These are phyloP conservation scores for Aspergillus sclerotialis DNA, from an alignment of 2,329 filamentous ascomycete genomes.

Conservation along the genomic window DNA sequence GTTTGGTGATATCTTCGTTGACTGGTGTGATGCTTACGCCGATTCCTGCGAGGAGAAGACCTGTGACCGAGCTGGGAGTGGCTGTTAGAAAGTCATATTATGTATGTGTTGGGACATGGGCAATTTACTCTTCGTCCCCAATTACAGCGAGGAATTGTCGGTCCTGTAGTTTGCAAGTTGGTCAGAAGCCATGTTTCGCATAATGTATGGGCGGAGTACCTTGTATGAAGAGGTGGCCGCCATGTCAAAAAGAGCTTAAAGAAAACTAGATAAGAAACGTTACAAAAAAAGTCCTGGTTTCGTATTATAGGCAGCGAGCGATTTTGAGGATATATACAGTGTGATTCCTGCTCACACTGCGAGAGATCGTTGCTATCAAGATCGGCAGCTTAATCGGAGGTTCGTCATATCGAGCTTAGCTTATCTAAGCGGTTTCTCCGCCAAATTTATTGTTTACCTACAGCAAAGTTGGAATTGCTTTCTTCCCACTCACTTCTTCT, in stretches of 20 bases:
- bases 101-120: background rate
- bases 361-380: no score
- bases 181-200: conserved; percentile 3
- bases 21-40: conserved; percentile 57
- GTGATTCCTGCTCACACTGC: no score
- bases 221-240: conserved; percentile 54
- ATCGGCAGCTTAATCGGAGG: no score
- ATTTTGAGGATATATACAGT: no score
- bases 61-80: conserved; percentile 77
- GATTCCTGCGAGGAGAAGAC: conserved; percentile 88
- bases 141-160: conserved; percentile 96
- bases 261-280: no score
- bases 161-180: conserved; percentile 53
- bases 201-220: conserved; percentile 20
- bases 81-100: conserved; percentile 9
- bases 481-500: background rate
- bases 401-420: no score
- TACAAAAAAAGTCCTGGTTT: no score
- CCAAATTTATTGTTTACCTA: conserved; percentile 13
- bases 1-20: background rate
- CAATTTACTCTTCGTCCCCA: conserved; percentile 69
- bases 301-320: no score
- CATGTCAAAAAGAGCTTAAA: no score
- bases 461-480: no score
- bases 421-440: no score